These are phyloP conservation scores for Alternaria arborescens DNA, from an alignment of 2,329 filamentous ascomycete species.

Conservation along the genomic window DNA sequence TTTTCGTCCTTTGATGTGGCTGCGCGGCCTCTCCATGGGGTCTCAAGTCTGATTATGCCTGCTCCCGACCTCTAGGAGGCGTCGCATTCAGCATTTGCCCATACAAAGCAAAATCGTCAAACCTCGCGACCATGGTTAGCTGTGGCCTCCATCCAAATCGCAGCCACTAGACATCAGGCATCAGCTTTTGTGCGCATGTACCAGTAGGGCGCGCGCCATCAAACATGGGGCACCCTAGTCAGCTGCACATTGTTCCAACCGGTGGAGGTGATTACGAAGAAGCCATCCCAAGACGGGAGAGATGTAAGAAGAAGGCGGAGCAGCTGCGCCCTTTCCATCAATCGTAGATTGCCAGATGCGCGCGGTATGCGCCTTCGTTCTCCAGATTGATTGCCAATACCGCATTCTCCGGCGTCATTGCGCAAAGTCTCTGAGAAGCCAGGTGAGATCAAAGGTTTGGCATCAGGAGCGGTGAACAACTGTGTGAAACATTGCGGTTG, in stretches of 20 bases:
- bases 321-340: slow-evolving; percentile 36
- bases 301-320: slow-evolving; percentile 38
- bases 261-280: slow-evolving; percentile 37
- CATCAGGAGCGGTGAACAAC: slow-evolving; percentile 13
- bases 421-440: neutral
- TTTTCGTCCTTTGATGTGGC: neutral
- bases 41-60: neutral
- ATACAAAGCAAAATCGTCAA: neutral
- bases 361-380: slow-evolving; percentile 8
- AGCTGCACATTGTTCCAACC: slow-evolving; percentile 31
- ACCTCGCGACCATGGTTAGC: neutral
- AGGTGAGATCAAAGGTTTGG: neutral
- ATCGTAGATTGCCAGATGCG: slow-evolving; percentile 15
- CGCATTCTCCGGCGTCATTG: neutral
- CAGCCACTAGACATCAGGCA: slow-evolving; percentile 23
- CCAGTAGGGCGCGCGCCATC: slow-evolving; percentile 39
- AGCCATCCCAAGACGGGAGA: slow-evolving; percentile 33
- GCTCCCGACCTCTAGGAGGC: neutral
- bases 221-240: slow-evolving; percentile 31
- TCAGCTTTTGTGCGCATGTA: slow-evolving; percentile 26
- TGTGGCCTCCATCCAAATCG: neutral
- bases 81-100: neutral
- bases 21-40: slow-evolving; percentile 4
- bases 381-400: neutral
- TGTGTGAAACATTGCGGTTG: slow-evolving; percentile 10